These are phyloP conservation scores for Ramaria sp. DNA, from an alignment of 768 basidiomycete species.

Conservation along the genomic window DNA sequence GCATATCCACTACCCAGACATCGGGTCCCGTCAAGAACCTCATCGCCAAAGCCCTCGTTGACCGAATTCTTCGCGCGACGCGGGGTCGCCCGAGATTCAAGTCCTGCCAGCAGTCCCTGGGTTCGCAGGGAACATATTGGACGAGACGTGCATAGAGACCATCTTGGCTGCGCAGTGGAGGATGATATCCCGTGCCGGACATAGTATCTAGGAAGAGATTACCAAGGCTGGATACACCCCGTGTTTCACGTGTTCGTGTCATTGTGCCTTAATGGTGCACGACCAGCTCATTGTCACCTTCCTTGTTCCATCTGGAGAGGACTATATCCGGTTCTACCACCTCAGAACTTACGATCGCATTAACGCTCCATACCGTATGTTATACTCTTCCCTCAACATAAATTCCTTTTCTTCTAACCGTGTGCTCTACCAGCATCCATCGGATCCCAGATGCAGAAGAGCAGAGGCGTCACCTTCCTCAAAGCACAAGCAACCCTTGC, in stretches of 20 bases:
- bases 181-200: constrained; percentile 82
- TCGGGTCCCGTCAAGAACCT: constrained; percentile 60
- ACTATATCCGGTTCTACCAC: no score
- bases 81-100: constrained; percentile 63
- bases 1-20: constrained; percentile 62
- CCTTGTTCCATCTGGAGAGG: constrained; percentile 73
- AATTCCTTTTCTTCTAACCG: no score
- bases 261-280: not conserved
- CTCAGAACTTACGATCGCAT: constrained; percentile 86
- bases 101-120: constrained; percentile 89
- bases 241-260: constrained; percentile 23
- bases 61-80: constrained; percentile 73
- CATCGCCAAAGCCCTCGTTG: constrained; percentile 70
- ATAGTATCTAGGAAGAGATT: constrained; percentile 77
- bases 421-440: constrained; percentile 29
- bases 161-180: no score
- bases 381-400: no score
- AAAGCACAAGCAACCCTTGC: no score
- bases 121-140: constrained; percentile 68
- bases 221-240: constrained; percentile 70
- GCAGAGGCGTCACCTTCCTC: no score
- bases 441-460: constrained; percentile 60
- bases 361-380: constrained; percentile 54
- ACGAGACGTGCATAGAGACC: constrained; percentile 57
- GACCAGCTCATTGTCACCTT: no score